phyloP scores from a whole-genome alignment of 2,329 filamentous ascomycete genomes.

The Neodidymelliopsis sp. region DNA sequence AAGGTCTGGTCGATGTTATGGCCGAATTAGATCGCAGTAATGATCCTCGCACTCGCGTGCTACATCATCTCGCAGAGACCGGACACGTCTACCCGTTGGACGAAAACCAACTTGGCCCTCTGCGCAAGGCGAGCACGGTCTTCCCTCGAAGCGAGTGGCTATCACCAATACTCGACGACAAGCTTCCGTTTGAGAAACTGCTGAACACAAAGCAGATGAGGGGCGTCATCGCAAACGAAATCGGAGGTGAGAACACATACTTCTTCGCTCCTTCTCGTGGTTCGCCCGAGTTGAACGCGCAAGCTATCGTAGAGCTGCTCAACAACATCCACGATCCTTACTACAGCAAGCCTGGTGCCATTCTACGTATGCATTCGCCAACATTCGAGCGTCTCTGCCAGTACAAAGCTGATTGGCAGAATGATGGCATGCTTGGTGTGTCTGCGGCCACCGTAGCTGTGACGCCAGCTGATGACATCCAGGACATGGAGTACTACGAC shows the following conservation, averaged over 20 bases:
- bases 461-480: slow-evolving; percentile 14
- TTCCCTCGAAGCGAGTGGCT: slow-evolving; percentile 8
- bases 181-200: not conserved
- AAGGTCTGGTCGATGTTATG: slow-evolving; percentile 21
- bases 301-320: slow-evolving; percentile 12
- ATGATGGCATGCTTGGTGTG: slow-evolving; percentile 12
- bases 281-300: slow-evolving; percentile 8
- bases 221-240: slow-evolving; percentile 10
- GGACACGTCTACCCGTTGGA: slow-evolving; percentile 12
- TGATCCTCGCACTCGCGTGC: slow-evolving; percentile 1
- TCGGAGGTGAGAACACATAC: slow-evolving; percentile 13
- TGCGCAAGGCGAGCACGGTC: slow-evolving; percentile 6
- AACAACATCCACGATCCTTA: slow-evolving; percentile 13
- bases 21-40: slow-evolving; percentile 11
- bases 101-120: slow-evolving; percentile 6
- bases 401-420: slow-evolving; percentile 3
- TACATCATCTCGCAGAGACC: slow-evolving; percentile 1
- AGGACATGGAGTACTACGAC: slow-evolving; percentile 18
- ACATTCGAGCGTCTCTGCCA: slow-evolving; percentile 8
- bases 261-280: slow-evolving; percentile 12
- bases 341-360: slow-evolving; percentile 13
- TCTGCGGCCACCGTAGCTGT: slow-evolving; percentile 10
- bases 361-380: slow-evolving; percentile 20
- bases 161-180: slow-evolving; percentile 10
- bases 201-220: slow-evolving; percentile 3